Evolutionary conservation across 106 monocot genomes (phyloP).

Genomic region (Gastrodia elata): DNA sequence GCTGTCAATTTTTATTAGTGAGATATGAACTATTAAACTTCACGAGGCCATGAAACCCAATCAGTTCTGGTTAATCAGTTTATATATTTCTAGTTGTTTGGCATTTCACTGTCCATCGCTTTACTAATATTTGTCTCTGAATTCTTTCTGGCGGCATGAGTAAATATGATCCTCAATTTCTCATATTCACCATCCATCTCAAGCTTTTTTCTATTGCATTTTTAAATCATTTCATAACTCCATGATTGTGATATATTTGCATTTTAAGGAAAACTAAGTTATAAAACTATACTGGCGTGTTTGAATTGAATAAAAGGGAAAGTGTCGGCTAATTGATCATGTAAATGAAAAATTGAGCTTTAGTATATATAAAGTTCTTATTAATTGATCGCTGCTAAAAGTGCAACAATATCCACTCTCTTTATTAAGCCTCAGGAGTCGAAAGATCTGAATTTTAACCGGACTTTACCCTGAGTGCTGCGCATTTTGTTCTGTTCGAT

Average conservation of each 20-base stretch:
- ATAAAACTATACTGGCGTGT: background rate
- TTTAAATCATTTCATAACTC: background rate
- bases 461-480: too few species aligned
- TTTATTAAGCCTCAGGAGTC: too few species aligned
- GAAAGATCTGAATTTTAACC: too few species aligned
- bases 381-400: background rate
- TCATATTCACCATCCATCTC: background rate
- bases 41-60: background rate
- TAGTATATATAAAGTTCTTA: background rate
- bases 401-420: too few species aligned
- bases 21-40: background rate
- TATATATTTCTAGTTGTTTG: background rate
- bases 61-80: background rate
- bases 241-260: background rate
- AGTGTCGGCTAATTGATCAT: too few species aligned
- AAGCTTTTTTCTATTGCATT: background rate
- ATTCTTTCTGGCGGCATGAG: background rate
- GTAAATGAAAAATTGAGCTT: background rate
- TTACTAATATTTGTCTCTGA: background rate
- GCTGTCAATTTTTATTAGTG: background rate
- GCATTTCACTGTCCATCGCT: background rate
- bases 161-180: background rate
- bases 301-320: background rate
- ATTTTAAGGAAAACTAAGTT: constrained; percentile 3
- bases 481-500: too few species aligned